Conservation (phyloP, 1,139 yeast genomes). For the Scheffersomyces quercinus region DNA sequence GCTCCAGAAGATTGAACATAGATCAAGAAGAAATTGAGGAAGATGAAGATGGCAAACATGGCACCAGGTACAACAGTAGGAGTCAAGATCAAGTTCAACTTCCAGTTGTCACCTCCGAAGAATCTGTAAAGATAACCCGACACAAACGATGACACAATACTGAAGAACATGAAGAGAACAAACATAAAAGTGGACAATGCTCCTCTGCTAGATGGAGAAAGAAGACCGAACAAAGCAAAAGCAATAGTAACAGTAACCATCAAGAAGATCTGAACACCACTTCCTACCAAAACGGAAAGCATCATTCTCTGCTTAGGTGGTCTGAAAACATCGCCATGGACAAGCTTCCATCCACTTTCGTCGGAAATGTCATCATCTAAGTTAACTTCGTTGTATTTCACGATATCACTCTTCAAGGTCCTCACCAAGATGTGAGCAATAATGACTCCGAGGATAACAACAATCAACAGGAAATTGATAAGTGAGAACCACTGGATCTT, state of each 20-base stretch:
- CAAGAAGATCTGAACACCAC: constrained; percentile 81
- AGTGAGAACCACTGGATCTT: constrained; percentile 95
- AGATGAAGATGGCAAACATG: constrained; percentile 61
- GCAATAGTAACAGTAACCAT: constrained; percentile 75
- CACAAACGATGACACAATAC: constrained; percentile 81
- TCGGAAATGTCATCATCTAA: constrained; percentile 86
- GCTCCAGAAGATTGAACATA: constrained; percentile 88
- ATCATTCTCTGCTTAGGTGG: constrained; percentile 72
- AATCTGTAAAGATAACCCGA: constrained; percentile 84
- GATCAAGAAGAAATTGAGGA: constrained; percentile 80
- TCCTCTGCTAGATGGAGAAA: constrained; percentile 95
- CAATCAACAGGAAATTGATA: constrained; percentile 80
- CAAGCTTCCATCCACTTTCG: constrained; percentile 96
- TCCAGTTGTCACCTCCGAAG: constrained; percentile 93
- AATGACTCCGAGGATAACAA: constrained; percentile 71
- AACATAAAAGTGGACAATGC: constrained; percentile 89
- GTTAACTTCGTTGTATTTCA: constrained; percentile 85
- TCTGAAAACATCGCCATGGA: constrained; percentile 94
- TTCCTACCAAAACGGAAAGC: constrained; percentile 80
- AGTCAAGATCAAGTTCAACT: constrained; percentile 75
- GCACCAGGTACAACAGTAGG: constrained; percentile 84
- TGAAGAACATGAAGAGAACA: constrained; percentile 74
- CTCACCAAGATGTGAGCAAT: constrained; percentile 79
- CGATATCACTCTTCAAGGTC: constrained; percentile 82
- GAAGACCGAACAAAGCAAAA: constrained; percentile 84